These are phyloP conservation scores for Cephalotrichum gorgonifer DNA, from an alignment of 2,329 filamentous ascomycete genomes.

Conservation along the genomic window DNA sequence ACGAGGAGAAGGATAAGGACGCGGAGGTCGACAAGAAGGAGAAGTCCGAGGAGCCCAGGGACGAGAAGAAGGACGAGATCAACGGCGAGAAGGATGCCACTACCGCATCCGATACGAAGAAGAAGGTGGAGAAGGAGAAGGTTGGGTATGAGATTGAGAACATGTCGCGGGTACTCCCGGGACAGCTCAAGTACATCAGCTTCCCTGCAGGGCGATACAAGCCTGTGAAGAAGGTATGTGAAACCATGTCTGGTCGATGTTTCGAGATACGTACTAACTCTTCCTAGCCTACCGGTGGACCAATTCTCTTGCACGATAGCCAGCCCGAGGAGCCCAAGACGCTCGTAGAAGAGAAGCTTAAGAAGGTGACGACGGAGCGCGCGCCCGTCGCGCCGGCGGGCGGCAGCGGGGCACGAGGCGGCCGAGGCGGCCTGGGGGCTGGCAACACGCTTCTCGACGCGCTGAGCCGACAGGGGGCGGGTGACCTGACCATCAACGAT, in stretches of 20 bases:
- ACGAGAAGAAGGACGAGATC: constrained; percentile 44
- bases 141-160: constrained; percentile 93
- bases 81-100: constrained; percentile 15
- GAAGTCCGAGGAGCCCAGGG: constrained; percentile 51
- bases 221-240: constrained; percentile 72
- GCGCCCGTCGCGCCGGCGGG: constrained; percentile 41
- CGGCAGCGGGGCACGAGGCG: constrained; percentile 17
- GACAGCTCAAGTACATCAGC: constrained; percentile 90
- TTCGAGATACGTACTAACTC: constrained; percentile 22
- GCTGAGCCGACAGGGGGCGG: constrained; percentile 25
- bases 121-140: constrained; percentile 93
- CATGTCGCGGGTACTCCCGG: constrained; percentile 88
- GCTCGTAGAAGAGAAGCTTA: constrained; percentile 83
- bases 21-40: constrained; percentile 37
- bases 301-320: constrained; percentile 82
- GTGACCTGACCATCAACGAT: constrained; percentile 16
- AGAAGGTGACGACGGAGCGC: constrained; percentile 60
- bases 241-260: neutral
- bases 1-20: constrained; percentile 49
- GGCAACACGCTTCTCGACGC: constrained; percentile 28
- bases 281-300: constrained; percentile 75
- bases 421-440: constrained; percentile 19
- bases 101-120: constrained; percentile 55
- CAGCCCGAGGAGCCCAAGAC: constrained; percentile 68
- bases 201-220: constrained; percentile 86